Evolutionary conservation across 2,329 filamentous ascomycete genomes (phyloP).

Genomic region (Penicillium rolfsii): DNA sequence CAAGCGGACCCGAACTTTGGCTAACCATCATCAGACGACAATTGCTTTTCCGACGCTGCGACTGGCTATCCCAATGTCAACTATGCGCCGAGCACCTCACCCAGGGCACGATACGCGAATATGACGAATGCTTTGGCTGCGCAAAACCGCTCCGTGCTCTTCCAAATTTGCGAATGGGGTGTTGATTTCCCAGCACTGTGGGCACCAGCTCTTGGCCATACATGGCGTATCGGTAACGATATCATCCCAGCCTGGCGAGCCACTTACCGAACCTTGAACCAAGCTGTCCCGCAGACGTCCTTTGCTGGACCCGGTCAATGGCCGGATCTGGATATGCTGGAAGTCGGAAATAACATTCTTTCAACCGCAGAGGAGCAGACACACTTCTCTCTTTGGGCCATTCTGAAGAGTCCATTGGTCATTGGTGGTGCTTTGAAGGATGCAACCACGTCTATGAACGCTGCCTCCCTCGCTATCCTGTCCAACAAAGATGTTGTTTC

Average conservation of each 20-base stretch:
- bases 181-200: constrained; percentile 54
- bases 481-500: constrained; percentile 59
- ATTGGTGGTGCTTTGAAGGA: constrained; percentile 53
- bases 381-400: constrained; percentile 58
- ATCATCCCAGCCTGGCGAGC: constrained; percentile 57
- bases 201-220: constrained; percentile 53
- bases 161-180: constrained; percentile 60
- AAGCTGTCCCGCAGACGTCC: constrained; percentile 53
- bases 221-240: constrained; percentile 59
- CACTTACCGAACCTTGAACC: constrained; percentile 58
- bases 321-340: constrained; percentile 59
- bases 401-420: constrained; percentile 56
- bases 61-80: constrained; percentile 48
- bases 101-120: constrained; percentile 49
- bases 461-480: constrained; percentile 49
- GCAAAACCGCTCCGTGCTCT: constrained; percentile 50
- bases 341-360: constrained; percentile 53
- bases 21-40: constrained; percentile 46
- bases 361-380: constrained; percentile 55
- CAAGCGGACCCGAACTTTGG: background rate
- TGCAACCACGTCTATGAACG: constrained; percentile 38
- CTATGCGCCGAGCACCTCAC: constrained; percentile 44
- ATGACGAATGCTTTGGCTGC: constrained; percentile 52
- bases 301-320: constrained; percentile 54
- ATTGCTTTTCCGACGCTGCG: constrained; percentile 52